Percentiles rank a stretch among this genome's conserved stretches.
Evolutionary conservation across 768 basidiomycete species (phyloP).

Genomic region (Amanita inopinata): DNA sequence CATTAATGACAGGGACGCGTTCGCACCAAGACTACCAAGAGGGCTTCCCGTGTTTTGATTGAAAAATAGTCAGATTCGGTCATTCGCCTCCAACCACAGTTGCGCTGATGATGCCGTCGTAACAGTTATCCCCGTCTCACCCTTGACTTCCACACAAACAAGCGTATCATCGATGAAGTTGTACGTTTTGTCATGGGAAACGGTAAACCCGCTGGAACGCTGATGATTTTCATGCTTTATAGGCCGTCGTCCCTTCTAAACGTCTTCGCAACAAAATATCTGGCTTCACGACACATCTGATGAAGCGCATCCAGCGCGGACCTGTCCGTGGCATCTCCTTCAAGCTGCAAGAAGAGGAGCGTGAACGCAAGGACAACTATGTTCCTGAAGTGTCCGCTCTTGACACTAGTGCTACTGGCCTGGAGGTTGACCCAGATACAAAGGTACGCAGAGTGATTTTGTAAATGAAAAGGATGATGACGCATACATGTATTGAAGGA

Average conservation of each 20-base stretch:
- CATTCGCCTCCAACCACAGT: constrained; percentile 1
- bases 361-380: constrained; percentile 98
- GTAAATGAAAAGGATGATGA: neutral
- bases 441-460: constrained; percentile 48
- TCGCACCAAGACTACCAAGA: constrained; percentile 99
- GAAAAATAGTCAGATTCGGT: constrained; percentile 84
- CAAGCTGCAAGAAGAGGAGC: constrained; percentile 99
- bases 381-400: constrained; percentile 98
- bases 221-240: too few species aligned
- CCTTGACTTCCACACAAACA: constrained; percentile 99
- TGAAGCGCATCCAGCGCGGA: constrained; percentile 98
- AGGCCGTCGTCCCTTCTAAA: constrained; percentile 96
- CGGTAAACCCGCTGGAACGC: too few species aligned
- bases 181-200: constrained; percentile 30
- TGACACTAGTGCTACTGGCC: constrained; percentile 58
- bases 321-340: constrained; percentile 99
- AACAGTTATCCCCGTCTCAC: constrained; percentile 94
- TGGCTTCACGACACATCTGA: constrained; percentile 98
- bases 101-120: neutral
- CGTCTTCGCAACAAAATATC: constrained; percentile 99
- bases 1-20: constrained; percentile 74
- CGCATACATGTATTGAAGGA: constrained; percentile 35
- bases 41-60: constrained; percentile 96
- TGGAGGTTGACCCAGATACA: constrained; percentile 90
- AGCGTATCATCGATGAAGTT: constrained; percentile 97